Percentiles rank a stretch among this genome's conserved stretches.
phyloP scores from a whole-genome alignment of 257 asterid genomes.

The Solanum neorickii region DNA sequence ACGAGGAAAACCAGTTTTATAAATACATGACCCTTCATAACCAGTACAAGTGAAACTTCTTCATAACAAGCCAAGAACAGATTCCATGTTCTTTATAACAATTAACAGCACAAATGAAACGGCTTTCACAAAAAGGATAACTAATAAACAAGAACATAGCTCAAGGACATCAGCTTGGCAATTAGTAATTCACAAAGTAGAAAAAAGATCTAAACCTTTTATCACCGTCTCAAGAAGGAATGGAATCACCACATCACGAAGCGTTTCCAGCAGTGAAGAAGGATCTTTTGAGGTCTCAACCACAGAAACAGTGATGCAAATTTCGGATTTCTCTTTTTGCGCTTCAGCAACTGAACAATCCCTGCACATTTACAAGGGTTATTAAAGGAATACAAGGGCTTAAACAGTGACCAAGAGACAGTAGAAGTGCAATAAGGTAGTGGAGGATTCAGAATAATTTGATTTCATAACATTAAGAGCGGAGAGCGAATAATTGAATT shows the following conservation, averaged over 20 bases:
- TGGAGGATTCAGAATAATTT: not conserved
- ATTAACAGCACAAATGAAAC: not conserved
- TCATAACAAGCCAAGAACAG: not conserved
- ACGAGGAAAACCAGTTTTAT: not conserved
- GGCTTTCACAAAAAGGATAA: not conserved
- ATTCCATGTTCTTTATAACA: not conserved
- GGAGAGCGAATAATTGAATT: not conserved
- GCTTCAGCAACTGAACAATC: constrained; percentile 39
- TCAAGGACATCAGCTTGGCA: not conserved
- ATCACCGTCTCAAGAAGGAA: constrained; percentile 60
- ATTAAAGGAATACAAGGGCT: constrained; percentile 8
- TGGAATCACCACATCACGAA: constrained; percentile 63
- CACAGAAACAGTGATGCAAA: constrained; percentile 55
- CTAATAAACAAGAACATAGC: not conserved
- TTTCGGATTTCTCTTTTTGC: constrained; percentile 10
- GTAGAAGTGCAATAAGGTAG: not conserved
- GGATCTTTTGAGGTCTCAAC: constrained; percentile 18
- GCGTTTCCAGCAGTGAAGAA: constrained; percentile 18
- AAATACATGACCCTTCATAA: not conserved
- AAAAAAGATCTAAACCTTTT: constrained; percentile 47
- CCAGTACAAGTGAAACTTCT: not conserved
- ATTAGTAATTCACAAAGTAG: not conserved
- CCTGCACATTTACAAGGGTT: constrained; percentile 29
- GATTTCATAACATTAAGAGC: not conserved
- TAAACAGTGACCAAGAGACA: not conserved